Conservation (phyloP, 306 rosid species). For the Cucurbita pepo region DNA sequence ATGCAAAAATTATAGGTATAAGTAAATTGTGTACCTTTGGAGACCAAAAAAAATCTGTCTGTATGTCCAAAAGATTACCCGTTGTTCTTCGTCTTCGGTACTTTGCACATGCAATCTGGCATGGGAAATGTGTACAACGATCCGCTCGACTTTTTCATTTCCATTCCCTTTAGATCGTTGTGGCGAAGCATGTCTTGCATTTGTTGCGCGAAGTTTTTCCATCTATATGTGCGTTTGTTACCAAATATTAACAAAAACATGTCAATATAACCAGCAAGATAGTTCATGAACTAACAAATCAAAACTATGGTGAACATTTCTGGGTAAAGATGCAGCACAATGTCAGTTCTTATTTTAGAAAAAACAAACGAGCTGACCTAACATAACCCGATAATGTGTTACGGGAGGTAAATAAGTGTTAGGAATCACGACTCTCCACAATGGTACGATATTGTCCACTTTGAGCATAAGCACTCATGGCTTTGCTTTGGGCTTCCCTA, state of each 20-base stretch:
- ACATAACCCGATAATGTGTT: background rate
- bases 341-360: background rate
- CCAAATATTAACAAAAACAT: background rate
- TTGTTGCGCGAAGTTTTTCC: constrained; percentile 53
- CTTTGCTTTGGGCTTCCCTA: too few relatives aligned
- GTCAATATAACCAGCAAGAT: background rate
- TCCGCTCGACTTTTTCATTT: constrained; percentile 54
- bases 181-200: constrained; percentile 72
- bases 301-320: background rate
- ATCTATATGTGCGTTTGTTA: constrained; percentile 25
- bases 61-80: background rate
- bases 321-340: background rate
- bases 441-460: too few relatives aligned
- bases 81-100: constrained; percentile 23
- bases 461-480: too few relatives aligned
- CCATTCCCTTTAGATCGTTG: constrained; percentile 66
- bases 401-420: background rate
- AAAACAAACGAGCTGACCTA: background rate
- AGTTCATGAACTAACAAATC: background rate
- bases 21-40: constrained; percentile 15
- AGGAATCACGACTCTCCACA: too few relatives aligned
- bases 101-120: constrained; percentile 96
- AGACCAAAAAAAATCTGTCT: background rate
- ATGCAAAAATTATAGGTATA: constrained; percentile 25
- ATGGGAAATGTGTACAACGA: constrained; percentile 78